Conservation (phyloP, 2,329 filamentous ascomycete genomes). For the Microdochium nivale region DNA sequence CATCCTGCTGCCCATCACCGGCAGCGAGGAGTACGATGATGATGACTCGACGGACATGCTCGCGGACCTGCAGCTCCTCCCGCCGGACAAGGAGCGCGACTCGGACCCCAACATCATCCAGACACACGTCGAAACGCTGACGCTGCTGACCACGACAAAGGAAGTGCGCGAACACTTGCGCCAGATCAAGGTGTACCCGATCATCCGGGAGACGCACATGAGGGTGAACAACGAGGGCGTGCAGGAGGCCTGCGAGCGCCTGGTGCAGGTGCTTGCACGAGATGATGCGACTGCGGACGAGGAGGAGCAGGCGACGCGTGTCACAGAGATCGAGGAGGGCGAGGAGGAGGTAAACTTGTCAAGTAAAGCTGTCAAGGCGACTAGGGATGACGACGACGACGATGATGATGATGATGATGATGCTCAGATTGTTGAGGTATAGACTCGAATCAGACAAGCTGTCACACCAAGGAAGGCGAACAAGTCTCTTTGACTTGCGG, state of each 20-base stretch:
- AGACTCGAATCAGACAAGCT: not conserved
- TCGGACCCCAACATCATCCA: constrained; percentile 66
- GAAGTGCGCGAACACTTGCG: constrained; percentile 68
- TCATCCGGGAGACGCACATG: constrained; percentile 78
- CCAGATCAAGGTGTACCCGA: constrained; percentile 74
- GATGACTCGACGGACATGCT: constrained; percentile 84
- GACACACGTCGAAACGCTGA: constrained; percentile 82
- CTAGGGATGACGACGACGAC: not conserved
- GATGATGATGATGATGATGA: not conserved
- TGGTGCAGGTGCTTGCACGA: constrained; percentile 83
- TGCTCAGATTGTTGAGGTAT: not conserved
- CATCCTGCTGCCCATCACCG: constrained; percentile 78
- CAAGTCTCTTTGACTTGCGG: too few relatives aligned
- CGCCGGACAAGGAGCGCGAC: constrained; percentile 84
- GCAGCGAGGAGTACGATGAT: constrained; percentile 77
- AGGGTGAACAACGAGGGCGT: constrained; percentile 72
- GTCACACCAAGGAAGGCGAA: not conserved
- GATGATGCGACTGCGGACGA: constrained; percentile 53
- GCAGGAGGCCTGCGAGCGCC: constrained; percentile 73
- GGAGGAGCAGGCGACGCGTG: constrained; percentile 24
- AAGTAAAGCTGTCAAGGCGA: not conserved
- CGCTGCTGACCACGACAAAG: constrained; percentile 71
- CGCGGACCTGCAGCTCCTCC: constrained; percentile 79
- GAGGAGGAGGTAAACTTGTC: constrained; percentile 44
- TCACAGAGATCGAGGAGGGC: constrained; percentile 27